phyloP scores from a whole-genome alignment of 2,329 filamentous ascomycete genomes.

The Orbilia blumenaviensis region DNA sequence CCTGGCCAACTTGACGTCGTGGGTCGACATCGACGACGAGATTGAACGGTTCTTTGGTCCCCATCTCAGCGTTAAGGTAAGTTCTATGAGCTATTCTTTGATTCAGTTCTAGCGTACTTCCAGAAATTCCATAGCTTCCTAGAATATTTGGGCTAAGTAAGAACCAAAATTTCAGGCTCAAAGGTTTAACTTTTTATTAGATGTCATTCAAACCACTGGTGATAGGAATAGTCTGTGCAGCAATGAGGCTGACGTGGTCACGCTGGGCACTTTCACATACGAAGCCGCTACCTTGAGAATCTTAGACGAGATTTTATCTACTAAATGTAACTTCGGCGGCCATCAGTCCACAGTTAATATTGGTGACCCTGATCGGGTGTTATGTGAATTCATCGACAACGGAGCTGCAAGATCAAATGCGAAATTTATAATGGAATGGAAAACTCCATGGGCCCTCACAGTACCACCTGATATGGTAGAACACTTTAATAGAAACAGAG shows the following conservation, averaged over 20 bases:
- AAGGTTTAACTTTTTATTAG: not conserved
- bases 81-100: not conserved
- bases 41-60: conserved; percentile 4
- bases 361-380: conserved; percentile 1
- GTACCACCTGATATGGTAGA: not conserved
- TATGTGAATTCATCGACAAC: not conserved
- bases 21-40: not conserved
- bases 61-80: not conserved
- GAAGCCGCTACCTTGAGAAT: not conserved
- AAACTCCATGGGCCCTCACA: not conserved
- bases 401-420: not conserved
- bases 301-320: not conserved
- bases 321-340: not conserved
- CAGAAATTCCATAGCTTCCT: not conserved
- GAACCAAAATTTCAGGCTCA: not conserved
- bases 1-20: not conserved
- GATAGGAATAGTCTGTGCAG: not conserved
- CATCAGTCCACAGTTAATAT: not conserved
- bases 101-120: not conserved
- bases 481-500: not conserved
- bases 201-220: not conserved
- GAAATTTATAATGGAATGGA: not conserved
- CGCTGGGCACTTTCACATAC: not conserved
- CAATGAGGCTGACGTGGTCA: not conserved
- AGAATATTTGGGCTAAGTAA: not conserved